A percentile compares a stretch with the other conserved stretches of the same genome.
Evolutionary conservation across 1,139 yeast genomes (phyloP).

Genomic region (Ashbya aceris): DNA sequence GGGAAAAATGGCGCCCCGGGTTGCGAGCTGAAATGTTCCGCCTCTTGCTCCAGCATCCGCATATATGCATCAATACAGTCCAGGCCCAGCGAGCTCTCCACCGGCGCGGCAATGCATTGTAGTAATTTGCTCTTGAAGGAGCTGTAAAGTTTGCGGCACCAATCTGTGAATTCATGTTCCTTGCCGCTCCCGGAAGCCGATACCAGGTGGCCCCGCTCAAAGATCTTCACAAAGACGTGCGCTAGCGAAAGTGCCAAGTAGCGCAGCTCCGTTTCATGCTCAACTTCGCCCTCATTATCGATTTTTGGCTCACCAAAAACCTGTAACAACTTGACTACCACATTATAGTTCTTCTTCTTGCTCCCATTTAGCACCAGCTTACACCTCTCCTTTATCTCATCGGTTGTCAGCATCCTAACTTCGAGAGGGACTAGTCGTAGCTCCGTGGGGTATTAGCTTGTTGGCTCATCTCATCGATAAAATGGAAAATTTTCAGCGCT

Average conservation of each 20-base stretch:
- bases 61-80: slow-evolving; percentile 57
- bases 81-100: slow-evolving; percentile 35
- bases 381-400: slow-evolving; percentile 21
- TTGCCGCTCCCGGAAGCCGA: slow-evolving; percentile 36
- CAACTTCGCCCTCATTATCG: slow-evolving; percentile 9
- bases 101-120: slow-evolving; percentile 33
- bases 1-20: slow-evolving; percentile 55
- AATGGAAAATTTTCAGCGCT: too few relatives aligned
- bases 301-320: slow-evolving; percentile 13
- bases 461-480: too few relatives aligned
- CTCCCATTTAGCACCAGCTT: slow-evolving; percentile 19
- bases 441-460: too few relatives aligned
- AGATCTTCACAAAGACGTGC: slow-evolving; percentile 49
- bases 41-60: slow-evolving; percentile 55
- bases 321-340: slow-evolving; percentile 17
- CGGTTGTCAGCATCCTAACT: slow-evolving; percentile 15
- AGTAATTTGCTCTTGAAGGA: slow-evolving; percentile 42
- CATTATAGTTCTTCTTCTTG: slow-evolving; percentile 24
- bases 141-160: slow-evolving; percentile 57
- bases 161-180: slow-evolving; percentile 41
- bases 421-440: too few relatives aligned
- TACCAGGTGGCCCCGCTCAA: slow-evolving; percentile 41
- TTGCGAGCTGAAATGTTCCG: slow-evolving; percentile 42
- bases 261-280: slow-evolving; percentile 30
- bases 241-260: slow-evolving; percentile 43